Conservation (phyloP, 768 basidiomycete species). For the Trametes meyenii region DNA sequence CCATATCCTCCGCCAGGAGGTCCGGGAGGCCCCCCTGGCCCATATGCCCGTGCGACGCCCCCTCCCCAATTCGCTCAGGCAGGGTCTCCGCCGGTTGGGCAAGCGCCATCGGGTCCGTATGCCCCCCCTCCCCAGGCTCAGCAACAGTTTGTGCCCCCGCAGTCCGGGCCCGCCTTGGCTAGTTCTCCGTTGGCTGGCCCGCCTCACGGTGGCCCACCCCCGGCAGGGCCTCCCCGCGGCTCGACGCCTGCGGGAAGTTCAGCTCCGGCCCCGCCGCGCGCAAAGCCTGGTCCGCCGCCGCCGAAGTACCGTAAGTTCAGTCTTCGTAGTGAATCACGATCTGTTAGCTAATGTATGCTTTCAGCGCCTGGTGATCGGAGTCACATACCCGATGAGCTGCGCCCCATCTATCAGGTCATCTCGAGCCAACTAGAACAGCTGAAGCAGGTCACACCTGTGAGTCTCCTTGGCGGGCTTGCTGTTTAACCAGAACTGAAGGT, state of each 20-base stretch:
- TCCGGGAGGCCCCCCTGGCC: constrained; percentile 40
- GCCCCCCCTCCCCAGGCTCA: constrained; percentile 23
- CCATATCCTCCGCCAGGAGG: constrained; percentile 40
- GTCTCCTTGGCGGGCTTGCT: constrained; percentile 32
- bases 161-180: constrained; percentile 5
- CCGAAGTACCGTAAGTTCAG: constrained; percentile 60
- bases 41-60: constrained; percentile 43
- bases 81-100: constrained; percentile 34
- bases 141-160: constrained; percentile 14
- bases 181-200: constrained; percentile 20
- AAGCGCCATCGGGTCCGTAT: constrained; percentile 33
- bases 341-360: constrained; percentile 20
- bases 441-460: constrained; percentile 76
- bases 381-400: constrained; percentile 79
- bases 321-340: neutral
- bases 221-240: constrained; percentile 28
- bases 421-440: constrained; percentile 62
- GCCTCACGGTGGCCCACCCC: constrained; percentile 34
- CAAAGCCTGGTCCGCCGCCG: constrained; percentile 43
- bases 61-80: constrained; percentile 41
- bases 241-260: constrained; percentile 27
- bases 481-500: neutral
- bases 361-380: constrained; percentile 86
- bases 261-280: constrained; percentile 37
- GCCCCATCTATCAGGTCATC: constrained; percentile 69